Base-by-base conservation (phyloP, 768 basidiomycete species). In the Kwoniella botswanensis region DNA sequence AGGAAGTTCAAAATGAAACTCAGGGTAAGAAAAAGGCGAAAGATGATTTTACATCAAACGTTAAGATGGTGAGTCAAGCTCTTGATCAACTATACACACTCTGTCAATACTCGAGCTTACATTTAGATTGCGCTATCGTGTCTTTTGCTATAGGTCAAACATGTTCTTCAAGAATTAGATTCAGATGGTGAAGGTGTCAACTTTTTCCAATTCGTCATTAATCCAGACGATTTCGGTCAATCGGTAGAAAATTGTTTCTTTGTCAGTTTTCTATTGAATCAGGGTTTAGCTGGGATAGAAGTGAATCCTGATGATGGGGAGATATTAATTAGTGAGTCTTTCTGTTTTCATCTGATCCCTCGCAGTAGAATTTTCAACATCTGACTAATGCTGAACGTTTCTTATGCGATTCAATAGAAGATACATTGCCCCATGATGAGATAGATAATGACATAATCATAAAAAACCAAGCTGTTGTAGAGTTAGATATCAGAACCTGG, bases 171-270 rank as follows among this genome's bases (percentile, higher is more conserved):
- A 21, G 81, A 87, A 0, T 18, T 46, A 11, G 77, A 78, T 18
- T 76, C 72, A 10, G 83, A 74, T 3, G 68, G 72, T 6, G 65
- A 18, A 85, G 86, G 41, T 7, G 86, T 92, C 63, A 97, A 97
- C 76, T 83, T 97, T 35, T 98, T 98, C 85, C 84, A 87, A 71
- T 92, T 98, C 78, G 87, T 98, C 64, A 86, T 97, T 72, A 96
- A 99, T 80, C 97, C 97, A 13, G 84, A 90, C 35, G 90, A 92
- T 76, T 99, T 93, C 79, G 91, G 90, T 0, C 96, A 99, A 80
- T 93, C 92, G 0, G 93, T 98, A 15, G 97, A 99, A 84, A 99
- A 99, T 81, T 86, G 96, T 24, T 98, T 99, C 82, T 94, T 97
- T 79, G 87, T 96, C 2, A 93, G 93, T 0, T 98, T 99, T 85